phyloP scores from a whole-genome alignment of 345 rosid species.

The Gossypium longicalyx region DNA sequence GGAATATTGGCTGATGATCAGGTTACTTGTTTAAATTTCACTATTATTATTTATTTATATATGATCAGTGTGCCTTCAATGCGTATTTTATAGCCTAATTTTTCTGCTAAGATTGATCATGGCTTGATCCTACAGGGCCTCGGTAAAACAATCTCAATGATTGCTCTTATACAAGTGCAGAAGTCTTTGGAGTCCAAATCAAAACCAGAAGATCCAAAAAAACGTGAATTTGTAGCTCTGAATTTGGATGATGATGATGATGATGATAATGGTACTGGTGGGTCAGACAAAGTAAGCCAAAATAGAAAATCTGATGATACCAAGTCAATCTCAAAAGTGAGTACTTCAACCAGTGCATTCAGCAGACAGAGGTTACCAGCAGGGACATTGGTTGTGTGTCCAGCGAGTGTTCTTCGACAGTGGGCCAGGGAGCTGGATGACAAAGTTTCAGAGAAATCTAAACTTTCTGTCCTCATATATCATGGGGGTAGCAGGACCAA shows the following conservation, averaged over 20 bases:
- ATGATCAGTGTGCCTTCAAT: conserved; percentile 5
- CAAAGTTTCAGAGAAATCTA: conserved; percentile 70
- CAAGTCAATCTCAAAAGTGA: conserved; percentile 37
- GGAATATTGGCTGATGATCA: conserved; percentile 99
- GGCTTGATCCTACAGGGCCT: conserved; percentile 62
- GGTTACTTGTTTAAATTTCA: conserved; percentile 36
- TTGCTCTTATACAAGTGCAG: conserved; percentile 88
- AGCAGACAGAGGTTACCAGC: conserved; percentile 61
- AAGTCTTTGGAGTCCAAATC: conserved; percentile 49
- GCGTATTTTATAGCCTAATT: conserved; percentile 1
- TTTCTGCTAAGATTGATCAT: conserved; percentile 3
- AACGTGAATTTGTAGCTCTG: conserved; percentile 58
- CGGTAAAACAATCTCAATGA: conserved; percentile 92
- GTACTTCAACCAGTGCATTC: conserved; percentile 45
- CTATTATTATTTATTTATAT: neutral
- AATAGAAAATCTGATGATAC: conserved; percentile 33
- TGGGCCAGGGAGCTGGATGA: conserved; percentile 92
- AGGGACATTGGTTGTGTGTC: conserved; percentile 95
- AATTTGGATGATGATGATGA: conserved; percentile 61
- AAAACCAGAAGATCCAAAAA: conserved; percentile 40
- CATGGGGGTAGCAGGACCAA: conserved; percentile 90
- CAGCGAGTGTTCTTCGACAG: conserved; percentile 90
- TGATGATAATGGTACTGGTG: conserved; percentile 38
- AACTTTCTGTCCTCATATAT: conserved; percentile 62
- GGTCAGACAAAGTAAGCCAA: conserved; percentile 33